Evolutionary conservation across 768 basidiomycete genomes (phyloP), one percentile per base, ranked within the genome.

Genomic region (Tylopilus intermedius): DNA sequence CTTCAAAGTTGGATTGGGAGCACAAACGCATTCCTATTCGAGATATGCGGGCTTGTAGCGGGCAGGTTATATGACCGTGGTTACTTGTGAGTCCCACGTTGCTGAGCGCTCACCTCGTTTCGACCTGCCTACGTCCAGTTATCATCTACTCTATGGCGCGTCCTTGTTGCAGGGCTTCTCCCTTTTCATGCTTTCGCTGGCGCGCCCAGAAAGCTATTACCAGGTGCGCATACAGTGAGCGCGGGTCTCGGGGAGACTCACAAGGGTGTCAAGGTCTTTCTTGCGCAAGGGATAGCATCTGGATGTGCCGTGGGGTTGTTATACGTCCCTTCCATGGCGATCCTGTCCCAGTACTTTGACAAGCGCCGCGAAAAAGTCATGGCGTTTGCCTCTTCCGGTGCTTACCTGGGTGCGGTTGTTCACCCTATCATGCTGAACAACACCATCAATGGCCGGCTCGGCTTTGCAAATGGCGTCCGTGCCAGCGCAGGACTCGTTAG

Each of bases 371-470:
- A 76, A 5, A 62, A 82, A 35, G 81, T 78, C 0, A 79, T 82
- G 54, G 78, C 82, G 14, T 67, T 84, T 40, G 78, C 74, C 33
- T 78, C 79, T 13, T 78, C 79, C 15, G 77, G 77, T 22, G 76
- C 81, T n/a, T 80, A 78, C 15, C 62, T 82, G 13, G 84, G 85
- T 3, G 82, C 80, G 10, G 72, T 79, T 22, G 59, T 86, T 8
- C 81, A 83, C 52, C 80, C 82, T 2, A 82, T 84, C 58, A 76
- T 84, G 71, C 69, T 88, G 21, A 86, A 87, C 61, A 71, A 75
- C 37, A 68, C 60, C 3, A 56, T 48, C 53, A 76, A 74, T 50
- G 74, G 76, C 4, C 58, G 57, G 3, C 68, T 76, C 14, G 81
- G 84, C 3, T 76, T 81, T 40, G 69, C 66, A 13, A 72, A 68